phyloP scores from a whole-genome alignment of 1,284 basidiomycete species.

The Caloboletus inedulis region DNA sequence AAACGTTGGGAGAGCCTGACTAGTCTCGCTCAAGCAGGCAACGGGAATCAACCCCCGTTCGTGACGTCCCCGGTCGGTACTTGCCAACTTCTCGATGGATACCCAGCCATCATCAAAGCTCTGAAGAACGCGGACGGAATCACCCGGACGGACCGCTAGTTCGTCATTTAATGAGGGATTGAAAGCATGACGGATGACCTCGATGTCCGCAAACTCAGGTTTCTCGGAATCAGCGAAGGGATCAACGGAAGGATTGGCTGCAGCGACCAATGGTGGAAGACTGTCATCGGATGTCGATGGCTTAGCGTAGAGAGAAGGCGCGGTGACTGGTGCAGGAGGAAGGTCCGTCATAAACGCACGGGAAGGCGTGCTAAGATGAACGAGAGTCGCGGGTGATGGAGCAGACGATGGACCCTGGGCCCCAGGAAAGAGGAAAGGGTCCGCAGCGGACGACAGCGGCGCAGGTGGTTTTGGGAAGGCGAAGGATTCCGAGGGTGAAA shows the following conservation, averaged over 20 bases:
- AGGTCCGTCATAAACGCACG: constrained; percentile 18
- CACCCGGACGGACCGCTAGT: constrained; percentile 48
- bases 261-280: constrained; percentile 4
- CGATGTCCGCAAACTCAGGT: constrained; percentile 39
- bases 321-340: background rate
- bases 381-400: constrained; percentile 23
- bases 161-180: constrained; percentile 58
- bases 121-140: constrained; percentile 50
- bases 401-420: constrained; percentile 4
- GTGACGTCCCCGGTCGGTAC: background rate
- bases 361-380: constrained; percentile 18
- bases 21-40: constrained; percentile 52
- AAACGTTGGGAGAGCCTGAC: constrained; percentile 50
- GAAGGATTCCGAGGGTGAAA: constrained; percentile 62
- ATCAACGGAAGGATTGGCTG: constrained; percentile 24
- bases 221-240: constrained; percentile 24
- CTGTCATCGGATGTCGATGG: background rate
- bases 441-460: constrained; percentile 11
- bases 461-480: constrained; percentile 61
- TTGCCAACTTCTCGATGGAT: constrained; percentile 44
- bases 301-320: background rate
- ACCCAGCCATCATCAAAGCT: constrained; percentile 70
- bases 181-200: constrained; percentile 55
- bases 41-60: constrained; percentile 51
- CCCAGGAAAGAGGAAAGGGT: background rate